These are phyloP conservation scores for Penicillium sclerotiorum DNA, from an alignment of 2,329 filamentous ascomycete genomes.

Conservation along the genomic window DNA sequence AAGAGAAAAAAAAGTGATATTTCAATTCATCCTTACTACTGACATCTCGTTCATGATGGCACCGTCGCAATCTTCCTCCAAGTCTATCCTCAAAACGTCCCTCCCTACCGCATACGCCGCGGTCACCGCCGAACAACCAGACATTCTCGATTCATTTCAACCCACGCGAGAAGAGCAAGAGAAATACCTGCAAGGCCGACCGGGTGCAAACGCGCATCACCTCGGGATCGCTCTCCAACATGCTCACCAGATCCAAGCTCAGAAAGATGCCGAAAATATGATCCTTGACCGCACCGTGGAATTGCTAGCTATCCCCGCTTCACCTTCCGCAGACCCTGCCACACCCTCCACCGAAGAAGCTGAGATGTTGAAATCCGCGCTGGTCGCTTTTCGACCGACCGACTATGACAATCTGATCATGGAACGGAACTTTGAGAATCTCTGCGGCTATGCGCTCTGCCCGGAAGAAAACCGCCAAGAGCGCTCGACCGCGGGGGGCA, in stretches of 20 bases:
- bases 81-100: slow-evolving; percentile 65
- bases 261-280: slow-evolving; percentile 73
- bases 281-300: slow-evolving; percentile 73
- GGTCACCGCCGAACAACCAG: slow-evolving; percentile 48
- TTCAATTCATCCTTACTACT: background rate
- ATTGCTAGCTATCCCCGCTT: slow-evolving; percentile 66
- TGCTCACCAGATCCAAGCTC: slow-evolving; percentile 78
- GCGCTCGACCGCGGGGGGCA: slow-evolving; percentile 52
- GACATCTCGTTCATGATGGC: slow-evolving; percentile 14
- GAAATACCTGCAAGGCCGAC: slow-evolving; percentile 32
- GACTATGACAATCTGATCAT: slow-evolving; percentile 89
- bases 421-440: slow-evolving; percentile 81
- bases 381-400: slow-evolving; percentile 76
- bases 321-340: slow-evolving; percentile 53
- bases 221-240: slow-evolving; percentile 75
- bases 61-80: slow-evolving; percentile 39
- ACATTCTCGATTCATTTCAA: slow-evolving; percentile 22
- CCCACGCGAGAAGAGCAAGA: slow-evolving; percentile 33
- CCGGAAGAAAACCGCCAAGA: slow-evolving; percentile 62
- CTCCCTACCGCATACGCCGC: slow-evolving; percentile 44
- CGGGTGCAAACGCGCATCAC: slow-evolving; percentile 49
- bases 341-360: slow-evolving; percentile 63
- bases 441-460: slow-evolving; percentile 86
- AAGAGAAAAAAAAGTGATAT: background rate
- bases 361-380: slow-evolving; percentile 63